phyloP scores from a whole-genome alignment of 306 rosid genomes.

The Urtica urens region DNA sequence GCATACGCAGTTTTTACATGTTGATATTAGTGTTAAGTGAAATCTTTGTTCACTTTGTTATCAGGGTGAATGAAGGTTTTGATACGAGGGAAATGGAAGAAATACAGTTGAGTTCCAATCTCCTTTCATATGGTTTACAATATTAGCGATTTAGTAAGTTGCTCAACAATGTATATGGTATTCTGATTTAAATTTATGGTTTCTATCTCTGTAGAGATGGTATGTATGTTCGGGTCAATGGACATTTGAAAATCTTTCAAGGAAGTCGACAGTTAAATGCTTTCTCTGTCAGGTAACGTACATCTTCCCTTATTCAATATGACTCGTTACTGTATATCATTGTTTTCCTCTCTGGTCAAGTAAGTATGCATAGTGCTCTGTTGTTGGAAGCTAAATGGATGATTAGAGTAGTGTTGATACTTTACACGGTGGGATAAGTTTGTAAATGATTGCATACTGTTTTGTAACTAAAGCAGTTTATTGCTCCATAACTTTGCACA shows the following conservation, averaged over 20 bases:
- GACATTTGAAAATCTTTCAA: conserved; percentile 74
- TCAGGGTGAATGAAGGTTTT: conserved; percentile 63
- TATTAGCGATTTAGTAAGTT: neutral
- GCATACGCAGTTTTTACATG: neutral
- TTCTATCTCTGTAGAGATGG: conserved; percentile 33
- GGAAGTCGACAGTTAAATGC: conserved; percentile 57
- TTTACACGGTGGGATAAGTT: no score
- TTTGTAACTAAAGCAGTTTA: no score
- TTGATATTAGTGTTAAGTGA: neutral
- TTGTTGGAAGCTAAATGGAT: no score
- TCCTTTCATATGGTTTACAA: neutral
- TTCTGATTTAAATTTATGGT: neutral
- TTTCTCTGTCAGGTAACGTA: conserved; percentile 63
- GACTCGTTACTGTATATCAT: neutral
- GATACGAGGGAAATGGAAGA: conserved; percentile 74
- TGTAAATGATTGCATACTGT: no score
- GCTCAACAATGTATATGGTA: neutral
- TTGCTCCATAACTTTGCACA: no score
- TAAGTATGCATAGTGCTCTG: no score
- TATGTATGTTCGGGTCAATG: conserved; percentile 61
- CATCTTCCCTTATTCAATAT: neutral
- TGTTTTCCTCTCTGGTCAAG: neutral
- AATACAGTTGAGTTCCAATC: conserved; percentile 38
- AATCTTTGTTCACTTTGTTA: conserved; percentile 7
- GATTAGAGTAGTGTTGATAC: no score